phyloP scores from a whole-genome alignment of 1,284 basidiomycete genomes.

The Rugosomyces carneus region DNA sequence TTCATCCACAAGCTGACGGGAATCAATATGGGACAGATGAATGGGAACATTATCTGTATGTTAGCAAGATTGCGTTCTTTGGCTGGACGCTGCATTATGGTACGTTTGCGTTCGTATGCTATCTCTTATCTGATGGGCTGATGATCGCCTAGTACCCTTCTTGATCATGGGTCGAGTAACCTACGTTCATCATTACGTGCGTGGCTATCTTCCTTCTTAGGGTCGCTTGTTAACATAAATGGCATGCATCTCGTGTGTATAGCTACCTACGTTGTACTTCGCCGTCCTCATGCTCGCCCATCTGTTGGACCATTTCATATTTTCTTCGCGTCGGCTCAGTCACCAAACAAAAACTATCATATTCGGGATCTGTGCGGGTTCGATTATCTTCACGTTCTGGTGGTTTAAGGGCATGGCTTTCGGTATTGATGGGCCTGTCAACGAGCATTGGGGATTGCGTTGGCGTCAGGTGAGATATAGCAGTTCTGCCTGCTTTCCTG shows the following conservation, averaged over 20 bases:
- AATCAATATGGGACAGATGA: constrained; percentile 52
- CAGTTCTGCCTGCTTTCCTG: neutral
- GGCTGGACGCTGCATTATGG: constrained; percentile 93
- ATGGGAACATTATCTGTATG: constrained; percentile 94
- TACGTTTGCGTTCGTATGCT: too few species aligned
- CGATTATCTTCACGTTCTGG: constrained; percentile 81
- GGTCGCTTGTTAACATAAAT: neutral
- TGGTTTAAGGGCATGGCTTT: constrained; percentile 91
- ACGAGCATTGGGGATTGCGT: constrained; percentile 68
- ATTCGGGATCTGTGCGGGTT: constrained; percentile 57
- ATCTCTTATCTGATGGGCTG: too few species aligned
- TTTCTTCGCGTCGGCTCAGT: constrained; percentile 63
- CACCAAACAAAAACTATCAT: constrained; percentile 62
- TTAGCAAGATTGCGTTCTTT: constrained; percentile 84
- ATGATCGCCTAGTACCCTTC: too few species aligned
- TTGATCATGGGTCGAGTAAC: constrained; percentile 94
- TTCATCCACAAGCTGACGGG: neutral
- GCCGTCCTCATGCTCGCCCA: constrained; percentile 89
- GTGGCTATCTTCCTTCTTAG: constrained; percentile 22
- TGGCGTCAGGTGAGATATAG: constrained; percentile 70
- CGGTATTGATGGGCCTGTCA: constrained; percentile 83
- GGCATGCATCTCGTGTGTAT: neutral
- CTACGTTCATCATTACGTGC: constrained; percentile 83
- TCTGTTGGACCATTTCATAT: constrained; percentile 88
- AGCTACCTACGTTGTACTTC: constrained; percentile 96